These are phyloP conservation scores for Candida gorgasii DNA, from an alignment of 805 yeast species.

Conservation along the genomic window DNA sequence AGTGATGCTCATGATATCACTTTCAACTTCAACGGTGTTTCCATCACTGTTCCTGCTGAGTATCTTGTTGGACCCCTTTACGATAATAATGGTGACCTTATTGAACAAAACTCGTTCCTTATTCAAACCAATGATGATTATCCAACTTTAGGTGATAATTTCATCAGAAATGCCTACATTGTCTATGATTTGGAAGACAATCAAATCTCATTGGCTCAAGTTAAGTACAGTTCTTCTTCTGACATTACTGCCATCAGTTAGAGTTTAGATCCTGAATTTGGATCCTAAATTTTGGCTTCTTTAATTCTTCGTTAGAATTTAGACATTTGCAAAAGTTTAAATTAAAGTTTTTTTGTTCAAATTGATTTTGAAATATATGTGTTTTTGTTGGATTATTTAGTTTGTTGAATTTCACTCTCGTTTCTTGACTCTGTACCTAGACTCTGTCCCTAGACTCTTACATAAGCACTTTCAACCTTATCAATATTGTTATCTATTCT, in stretches of 20 bases:
- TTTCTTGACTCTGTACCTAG: too few species aligned
- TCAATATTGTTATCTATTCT: too few species aligned
- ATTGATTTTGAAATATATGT: too few species aligned
- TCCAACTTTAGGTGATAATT: constrained; percentile 58
- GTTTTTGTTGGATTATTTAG: too few species aligned
- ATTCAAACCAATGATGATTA: constrained; percentile 1
- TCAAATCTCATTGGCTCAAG: constrained; percentile 52
- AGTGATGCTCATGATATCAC: constrained; percentile 4
- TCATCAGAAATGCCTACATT: constrained; percentile 61
- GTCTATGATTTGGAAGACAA: constrained; percentile 62
- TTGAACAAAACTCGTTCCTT: not conserved
- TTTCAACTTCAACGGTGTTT: constrained; percentile 13
- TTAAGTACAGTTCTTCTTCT: constrained; percentile 21
- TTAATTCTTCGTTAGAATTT: too few species aligned
- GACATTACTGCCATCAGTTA: constrained; percentile 1
- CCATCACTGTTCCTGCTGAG: constrained; percentile 12
- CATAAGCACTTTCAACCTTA: too few species aligned
- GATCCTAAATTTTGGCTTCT: too few species aligned
- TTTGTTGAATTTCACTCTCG: too few species aligned
- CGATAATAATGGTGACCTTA: not conserved
- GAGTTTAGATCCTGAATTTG: not conserved
- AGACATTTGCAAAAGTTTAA: too few species aligned
- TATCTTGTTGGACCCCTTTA: constrained; percentile 1
- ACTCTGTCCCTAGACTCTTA: too few species aligned
- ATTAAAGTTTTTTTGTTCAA: too few species aligned